Evolutionary conservation across 2,329 filamentous ascomycete species (phyloP), one percentile per base, ranked within the genome.

Genomic region (Amphichorda felina): DNA sequence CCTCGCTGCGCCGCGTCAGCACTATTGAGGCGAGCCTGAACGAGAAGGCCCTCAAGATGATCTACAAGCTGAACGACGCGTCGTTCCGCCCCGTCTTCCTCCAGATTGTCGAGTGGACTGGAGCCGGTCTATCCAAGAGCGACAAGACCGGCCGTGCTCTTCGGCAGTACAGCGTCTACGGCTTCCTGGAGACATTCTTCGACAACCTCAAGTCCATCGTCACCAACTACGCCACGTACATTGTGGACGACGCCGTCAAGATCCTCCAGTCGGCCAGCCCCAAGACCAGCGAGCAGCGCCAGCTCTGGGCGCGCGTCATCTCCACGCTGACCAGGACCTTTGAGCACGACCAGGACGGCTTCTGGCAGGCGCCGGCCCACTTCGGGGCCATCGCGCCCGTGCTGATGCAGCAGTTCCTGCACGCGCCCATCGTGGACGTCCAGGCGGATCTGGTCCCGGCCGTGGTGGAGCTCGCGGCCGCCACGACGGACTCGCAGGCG

Each of bases 11-110:
- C 11, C 61, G 70, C 30, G 55, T 83, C 5, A 57, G 65, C 15
- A 63, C 68, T 29, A 64, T 86, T 10, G 85, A 94, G 51, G 60
- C 63, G 2, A 63, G 66, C 9, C 50, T 84, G 44, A 81, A 85
- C 51, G 72, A 80, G 8, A 75, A 82, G 10, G 75, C 79, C 0
- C 72, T 98, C 40, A 83, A 86, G 57, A 91, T 95, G 78, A 82
- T 94, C 36, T 86, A 94, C 65, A 96, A 96, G 66, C 73, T 98
- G 41, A 96, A 95, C 59, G 91, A 98, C 53, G 79, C 82, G 1
- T 77, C 82, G 1, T 98, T 98, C 75, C 73, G 88, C 10, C 93
- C 91, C 1, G 77, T 98, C 42, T 98, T 96, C 63, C 71, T 78
- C 13, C 75, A 81, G 43, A 64, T 95, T n/a, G 68, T 93, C 31